phyloP scores from a whole-genome alignment of 257 asterid genomes.

The Solanum piurae region DNA sequence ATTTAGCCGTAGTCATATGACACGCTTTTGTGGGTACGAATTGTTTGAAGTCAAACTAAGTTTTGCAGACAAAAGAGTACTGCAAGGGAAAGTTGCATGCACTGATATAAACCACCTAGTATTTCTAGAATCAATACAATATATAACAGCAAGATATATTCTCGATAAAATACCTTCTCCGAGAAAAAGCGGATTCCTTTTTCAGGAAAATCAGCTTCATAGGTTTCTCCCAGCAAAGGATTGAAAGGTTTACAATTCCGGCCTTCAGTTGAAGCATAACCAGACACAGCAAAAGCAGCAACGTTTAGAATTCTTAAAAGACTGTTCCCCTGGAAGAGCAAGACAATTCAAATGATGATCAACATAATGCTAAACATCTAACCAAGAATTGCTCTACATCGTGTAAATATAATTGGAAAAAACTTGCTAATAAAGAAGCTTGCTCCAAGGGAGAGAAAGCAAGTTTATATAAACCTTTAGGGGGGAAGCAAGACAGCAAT shows the following conservation, averaged over 20 bases:
- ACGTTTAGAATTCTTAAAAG: constrained; percentile 71
- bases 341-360: neutral
- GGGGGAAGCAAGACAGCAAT: neutral
- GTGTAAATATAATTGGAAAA: neutral
- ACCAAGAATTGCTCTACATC: neutral
- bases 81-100: neutral
- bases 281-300: constrained; percentile 96
- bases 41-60: neutral
- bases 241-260: constrained; percentile 92
- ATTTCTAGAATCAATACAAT: neutral
- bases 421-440: neutral
- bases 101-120: neutral
- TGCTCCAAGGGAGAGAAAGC: neutral
- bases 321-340: constrained; percentile 61
- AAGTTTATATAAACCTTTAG: neutral
- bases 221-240: constrained; percentile 93
- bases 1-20: neutral
- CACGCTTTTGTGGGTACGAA: neutral
- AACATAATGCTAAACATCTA: neutral
- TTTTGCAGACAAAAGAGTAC: neutral
- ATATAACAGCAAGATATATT: neutral
- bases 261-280: constrained; percentile 93
- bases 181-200: constrained; percentile 81
- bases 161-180: constrained; percentile 51
- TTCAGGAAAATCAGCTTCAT: constrained; percentile 93